Conservation (phyloP, 2,329 filamentous ascomycete species). For the Cladophialophora immunda region DNA sequence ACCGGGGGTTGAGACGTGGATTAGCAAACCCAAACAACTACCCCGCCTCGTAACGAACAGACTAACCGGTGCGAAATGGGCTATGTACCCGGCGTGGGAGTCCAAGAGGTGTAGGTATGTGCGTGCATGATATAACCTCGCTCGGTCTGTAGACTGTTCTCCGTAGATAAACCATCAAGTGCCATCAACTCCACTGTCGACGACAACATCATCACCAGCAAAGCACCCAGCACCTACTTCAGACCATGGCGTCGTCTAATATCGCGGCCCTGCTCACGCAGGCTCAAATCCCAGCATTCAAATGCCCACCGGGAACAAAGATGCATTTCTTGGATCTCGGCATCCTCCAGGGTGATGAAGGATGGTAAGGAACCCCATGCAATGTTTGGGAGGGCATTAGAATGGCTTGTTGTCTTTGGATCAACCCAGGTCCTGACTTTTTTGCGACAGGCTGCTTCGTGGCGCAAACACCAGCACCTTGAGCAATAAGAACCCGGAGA, state of each 20-base stretch:
- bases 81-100: too few relatives aligned
- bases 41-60: too few relatives aligned
- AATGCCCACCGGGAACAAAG: conserved; percentile 56
- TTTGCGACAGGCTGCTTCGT: conserved; percentile 46
- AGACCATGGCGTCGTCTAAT: conserved; percentile 28
- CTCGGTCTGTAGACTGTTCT: too few relatives aligned
- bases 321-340: conserved; percentile 58
- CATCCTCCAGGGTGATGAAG: conserved; percentile 57
- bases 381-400: too few relatives aligned
- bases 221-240: not conserved
- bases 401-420: too few relatives aligned
- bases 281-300: conserved; percentile 38
- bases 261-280: conserved; percentile 19
- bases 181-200: not conserved
- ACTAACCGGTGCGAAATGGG: too few relatives aligned
- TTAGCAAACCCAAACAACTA: too few relatives aligned
- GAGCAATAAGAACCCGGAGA: conserved; percentile 49
- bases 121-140: too few relatives aligned
- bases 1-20: too few relatives aligned
- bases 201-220: not conserved
- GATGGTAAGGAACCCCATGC: conserved; percentile 49
- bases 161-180: not conserved
- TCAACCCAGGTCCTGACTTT: not conserved
- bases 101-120: too few relatives aligned
- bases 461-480: conserved; percentile 51